Evolutionary conservation across 768 basidiomycete genomes (phyloP).

Genomic region (Suillus paluster): DNA sequence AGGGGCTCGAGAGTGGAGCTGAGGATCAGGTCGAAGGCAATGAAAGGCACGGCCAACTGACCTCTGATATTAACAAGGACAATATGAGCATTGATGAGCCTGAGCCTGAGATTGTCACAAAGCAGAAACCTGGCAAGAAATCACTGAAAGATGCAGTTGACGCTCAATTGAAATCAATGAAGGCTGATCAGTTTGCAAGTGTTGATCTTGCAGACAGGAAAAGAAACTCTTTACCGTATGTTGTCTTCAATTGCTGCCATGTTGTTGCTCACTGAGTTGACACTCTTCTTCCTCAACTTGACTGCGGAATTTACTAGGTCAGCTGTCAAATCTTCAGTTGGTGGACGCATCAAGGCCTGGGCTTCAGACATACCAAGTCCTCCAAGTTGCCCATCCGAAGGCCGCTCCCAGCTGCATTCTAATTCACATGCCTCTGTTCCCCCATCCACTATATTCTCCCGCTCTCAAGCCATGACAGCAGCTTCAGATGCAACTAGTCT

Average conservation of each 20-base stretch:
- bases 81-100: background rate
- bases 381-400: background rate
- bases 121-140: background rate
- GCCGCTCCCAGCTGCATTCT: background rate
- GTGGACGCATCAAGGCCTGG: background rate
- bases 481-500: background rate
- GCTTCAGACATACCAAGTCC: background rate
- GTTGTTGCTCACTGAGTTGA: slow-evolving; percentile 9
- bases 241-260: slow-evolving; percentile 1
- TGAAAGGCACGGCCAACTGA: background rate
- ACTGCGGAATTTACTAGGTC: background rate
- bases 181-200: background rate
- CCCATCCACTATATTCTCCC: background rate
- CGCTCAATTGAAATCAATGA: background rate
- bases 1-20: background rate
- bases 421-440: background rate
- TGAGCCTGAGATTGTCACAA: background rate
- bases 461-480: background rate
- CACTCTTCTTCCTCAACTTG: slow-evolving; percentile 10
- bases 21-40: background rate
- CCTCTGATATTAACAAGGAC: background rate
- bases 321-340: background rate
- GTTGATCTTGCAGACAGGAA: background rate
- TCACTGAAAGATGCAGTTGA: background rate
- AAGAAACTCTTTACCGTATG: background rate